These are phyloP conservation scores for Leishmania aethiopica DNA, from an alignment of 208 protist species.

Conservation along the genomic window DNA sequence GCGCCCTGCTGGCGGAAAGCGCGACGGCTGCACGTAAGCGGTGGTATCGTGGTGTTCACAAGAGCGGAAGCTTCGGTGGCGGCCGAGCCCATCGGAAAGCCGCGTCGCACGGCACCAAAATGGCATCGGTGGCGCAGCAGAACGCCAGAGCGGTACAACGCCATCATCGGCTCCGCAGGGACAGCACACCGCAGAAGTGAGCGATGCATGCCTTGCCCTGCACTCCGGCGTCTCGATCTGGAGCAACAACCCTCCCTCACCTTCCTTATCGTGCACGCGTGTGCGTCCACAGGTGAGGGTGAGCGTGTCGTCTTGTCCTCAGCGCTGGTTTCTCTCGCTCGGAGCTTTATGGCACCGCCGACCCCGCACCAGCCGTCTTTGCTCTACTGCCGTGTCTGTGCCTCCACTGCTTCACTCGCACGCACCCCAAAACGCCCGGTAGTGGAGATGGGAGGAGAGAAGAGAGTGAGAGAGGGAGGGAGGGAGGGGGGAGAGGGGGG, in stretches of 20 bases:
- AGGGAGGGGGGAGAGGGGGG: not conserved
- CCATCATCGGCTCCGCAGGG: not conserved
- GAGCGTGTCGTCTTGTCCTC: not conserved
- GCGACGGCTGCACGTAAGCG: slow-evolving; percentile 24
- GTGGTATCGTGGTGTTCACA: not conserved
- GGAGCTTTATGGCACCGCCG: not conserved
- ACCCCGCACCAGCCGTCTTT: not conserved
- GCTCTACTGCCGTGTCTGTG: not conserved
- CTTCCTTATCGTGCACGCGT: not conserved
- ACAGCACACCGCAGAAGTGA: not conserved
- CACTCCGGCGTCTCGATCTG: not conserved
- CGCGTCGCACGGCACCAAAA: not conserved
- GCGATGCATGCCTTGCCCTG: not conserved
- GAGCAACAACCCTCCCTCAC: not conserved
- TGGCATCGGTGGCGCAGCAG: not conserved
- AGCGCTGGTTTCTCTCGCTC: not conserved
- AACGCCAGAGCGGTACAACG: not conserved
- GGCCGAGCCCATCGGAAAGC: not conserved
- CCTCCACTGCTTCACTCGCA: not conserved
- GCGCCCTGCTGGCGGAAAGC: slow-evolving; percentile 42
- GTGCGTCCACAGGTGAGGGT: not conserved
- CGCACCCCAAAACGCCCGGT: not conserved
- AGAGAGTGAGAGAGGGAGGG: not conserved
- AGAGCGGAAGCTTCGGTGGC: not conserved
- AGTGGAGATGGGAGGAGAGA: not conserved